These are phyloP conservation scores for Brassica rapa DNA, from an alignment of 345 rosid genomes.

Conservation along the genomic window DNA sequence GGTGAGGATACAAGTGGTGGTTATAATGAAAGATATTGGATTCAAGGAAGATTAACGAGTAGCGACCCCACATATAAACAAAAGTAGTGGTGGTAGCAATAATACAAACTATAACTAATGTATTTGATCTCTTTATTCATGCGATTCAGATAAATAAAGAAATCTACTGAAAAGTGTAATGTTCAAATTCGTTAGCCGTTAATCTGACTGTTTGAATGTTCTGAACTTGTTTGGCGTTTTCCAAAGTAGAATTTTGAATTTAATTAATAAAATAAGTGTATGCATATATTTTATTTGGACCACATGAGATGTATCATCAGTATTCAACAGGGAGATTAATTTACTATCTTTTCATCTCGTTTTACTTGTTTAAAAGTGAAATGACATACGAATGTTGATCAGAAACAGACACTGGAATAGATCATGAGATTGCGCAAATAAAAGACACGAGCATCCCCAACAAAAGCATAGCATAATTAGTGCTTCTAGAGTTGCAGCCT, in stretches of 20 bases:
- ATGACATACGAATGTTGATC: not conserved
- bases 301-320: not conserved
- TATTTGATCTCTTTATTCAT: not conserved
- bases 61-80: conserved; percentile 11
- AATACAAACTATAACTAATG: conserved; percentile 15
- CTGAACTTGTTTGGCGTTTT: not conserved
- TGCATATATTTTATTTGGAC: not conserved
- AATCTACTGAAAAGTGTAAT: not conserved
- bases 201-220: conserved; percentile 1
- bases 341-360: not conserved
- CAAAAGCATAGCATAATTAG: not conserved
- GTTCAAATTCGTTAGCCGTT: conserved; percentile 10
- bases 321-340: not conserved
- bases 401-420: not conserved
- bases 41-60: not conserved
- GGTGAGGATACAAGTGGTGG: not conserved
- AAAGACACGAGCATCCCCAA: conserved; percentile 21
- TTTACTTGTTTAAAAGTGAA: not conserved
- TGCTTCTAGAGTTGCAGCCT: conserved; percentile 1
- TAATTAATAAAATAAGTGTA: conserved; percentile 1
- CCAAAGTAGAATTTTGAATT: not conserved
- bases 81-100: conserved; percentile 5
- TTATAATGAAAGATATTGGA: not conserved
- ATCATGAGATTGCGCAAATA: conserved; percentile 8
- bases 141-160: not conserved